Evolutionary conservation across 2,329 filamentous ascomycete species (phyloP), one percentile per base, ranked within the genome.

Genomic region (Saccharata proteae): DNA sequence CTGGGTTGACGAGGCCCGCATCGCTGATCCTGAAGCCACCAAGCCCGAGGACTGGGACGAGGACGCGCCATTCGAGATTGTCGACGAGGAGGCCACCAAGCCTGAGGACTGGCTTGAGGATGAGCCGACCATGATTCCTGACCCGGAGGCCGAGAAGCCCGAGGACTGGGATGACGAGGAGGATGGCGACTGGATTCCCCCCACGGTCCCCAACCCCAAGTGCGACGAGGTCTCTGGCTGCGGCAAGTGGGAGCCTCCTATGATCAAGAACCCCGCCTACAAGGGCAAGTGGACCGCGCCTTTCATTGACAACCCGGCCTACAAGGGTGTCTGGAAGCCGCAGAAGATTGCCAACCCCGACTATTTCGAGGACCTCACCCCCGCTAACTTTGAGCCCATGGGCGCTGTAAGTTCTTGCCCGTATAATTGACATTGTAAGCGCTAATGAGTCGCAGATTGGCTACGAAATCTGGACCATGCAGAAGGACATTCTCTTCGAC

Each of bases 381-480:
- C 90, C 31, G 68, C 90, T 58, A 90, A 93, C 74, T 82, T 98
- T 53, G 90, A 98, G 71, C 86, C 90, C 45, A 96, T 98, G 60
- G 90, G 90, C 53, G 88, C 84, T 67, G 80, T 86, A 71, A 77
- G 80, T 80, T 25, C 15, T 11, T 38, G 43, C 31, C 16, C 6
- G 18, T 34, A 27, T 10, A 6, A 26, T 26, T 9, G 8, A 30
- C 10, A 17, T 17, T 15, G 12, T 16, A 16, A 28, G 29, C 44
- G 49, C 34, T 50, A 25, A 20, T 9, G 8, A 0, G 9, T 9
- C 28, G 13, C 52, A 85, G 80, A 86, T 96, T 64, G 90, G 90
- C 49, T 96, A 96, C 53, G 90, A 98, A 64, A 88, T 98, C 65
- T 98, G 90, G 90, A 96, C 90, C 51, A 98, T 98, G 90, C 88